Conservation (phyloP, 345 rosid species). For the Salix suchowensis region DNA sequence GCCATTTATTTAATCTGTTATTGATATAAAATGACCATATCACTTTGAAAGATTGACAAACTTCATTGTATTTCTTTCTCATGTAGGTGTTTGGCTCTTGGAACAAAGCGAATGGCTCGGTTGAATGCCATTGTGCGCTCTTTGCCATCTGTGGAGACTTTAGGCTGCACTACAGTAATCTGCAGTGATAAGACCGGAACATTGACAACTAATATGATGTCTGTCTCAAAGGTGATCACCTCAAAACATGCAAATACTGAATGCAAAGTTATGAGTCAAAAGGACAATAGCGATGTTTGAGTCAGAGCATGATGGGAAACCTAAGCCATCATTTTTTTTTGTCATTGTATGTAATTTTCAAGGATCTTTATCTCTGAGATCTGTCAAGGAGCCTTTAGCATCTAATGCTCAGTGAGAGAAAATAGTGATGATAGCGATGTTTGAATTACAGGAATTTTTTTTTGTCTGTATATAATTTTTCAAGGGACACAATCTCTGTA, state of each 20-base stretch:
- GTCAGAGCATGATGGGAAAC: not conserved
- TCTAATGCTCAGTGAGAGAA: conserved; percentile 1
- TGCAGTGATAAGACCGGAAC: conserved; percentile 99
- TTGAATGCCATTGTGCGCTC: conserved; percentile 96
- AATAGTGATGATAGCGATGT: not conserved
- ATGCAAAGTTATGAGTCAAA: not conserved
- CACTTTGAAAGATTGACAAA: not conserved
- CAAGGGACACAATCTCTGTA: not conserved
- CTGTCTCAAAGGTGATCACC: conserved; percentile 79
- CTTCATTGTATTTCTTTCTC: not conserved
- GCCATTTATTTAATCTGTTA: not conserved
- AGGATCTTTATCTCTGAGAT: not conserved
- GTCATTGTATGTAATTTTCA: not conserved
- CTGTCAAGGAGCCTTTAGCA: not conserved
- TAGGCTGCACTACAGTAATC: conserved; percentile 97
- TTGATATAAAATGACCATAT: not conserved
- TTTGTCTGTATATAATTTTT: not conserved
- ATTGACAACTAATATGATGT: conserved; percentile 98
- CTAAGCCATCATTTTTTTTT: not conserved
- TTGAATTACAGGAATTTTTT: not conserved
- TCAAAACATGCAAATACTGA: conserved; percentile 8
- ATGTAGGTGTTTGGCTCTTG: conserved; percentile 95
- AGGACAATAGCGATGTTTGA: not conserved
- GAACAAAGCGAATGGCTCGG: conserved; percentile 99
- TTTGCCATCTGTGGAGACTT: conserved; percentile 96